Conservation (phyloP, 2,329 filamentous ascomycete genomes). For the Fusarium acutatum region DNA sequence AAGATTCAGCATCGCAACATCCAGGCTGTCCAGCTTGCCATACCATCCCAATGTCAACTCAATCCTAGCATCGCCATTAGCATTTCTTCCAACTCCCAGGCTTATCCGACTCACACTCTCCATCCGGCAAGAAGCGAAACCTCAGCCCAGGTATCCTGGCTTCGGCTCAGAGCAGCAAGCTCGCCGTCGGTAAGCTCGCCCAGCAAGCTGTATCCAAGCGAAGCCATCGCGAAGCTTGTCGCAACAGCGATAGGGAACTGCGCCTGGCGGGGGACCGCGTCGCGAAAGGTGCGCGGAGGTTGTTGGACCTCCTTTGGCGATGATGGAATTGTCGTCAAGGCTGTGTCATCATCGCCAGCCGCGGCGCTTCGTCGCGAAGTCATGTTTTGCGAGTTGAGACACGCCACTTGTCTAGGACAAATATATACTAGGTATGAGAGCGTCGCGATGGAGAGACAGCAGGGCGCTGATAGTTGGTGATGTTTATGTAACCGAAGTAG, state of each 20-base stretch:
- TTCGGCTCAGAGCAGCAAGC: slow-evolving; percentile 72
- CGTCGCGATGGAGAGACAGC: slow-evolving; percentile 9
- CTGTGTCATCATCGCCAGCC: slow-evolving; percentile 28
- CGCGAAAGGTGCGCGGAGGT: slow-evolving; percentile 24
- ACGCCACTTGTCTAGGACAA: slow-evolving; percentile 8
- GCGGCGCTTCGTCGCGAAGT: slow-evolving; percentile 37
- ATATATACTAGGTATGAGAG: background rate
- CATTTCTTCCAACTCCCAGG: background rate
- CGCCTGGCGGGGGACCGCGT: slow-evolving; percentile 51
- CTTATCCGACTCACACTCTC: slow-evolving; percentile 60
- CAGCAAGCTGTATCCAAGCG: slow-evolving; percentile 69
- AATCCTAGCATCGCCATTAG: slow-evolving; percentile 54
- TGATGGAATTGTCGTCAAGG: slow-evolving; percentile 20
- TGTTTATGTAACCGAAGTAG: background rate
- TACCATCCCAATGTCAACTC: slow-evolving; percentile 80
- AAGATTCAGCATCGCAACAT: slow-evolving; percentile 71
- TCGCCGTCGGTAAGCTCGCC: slow-evolving; percentile 70
- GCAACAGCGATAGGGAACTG: slow-evolving; percentile 63
- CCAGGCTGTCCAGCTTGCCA: slow-evolving; percentile 76
- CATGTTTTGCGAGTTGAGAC: slow-evolving; percentile 20
- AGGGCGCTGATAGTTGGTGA: background rate
- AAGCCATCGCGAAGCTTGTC: slow-evolving; percentile 69
- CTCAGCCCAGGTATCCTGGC: slow-evolving; percentile 68
- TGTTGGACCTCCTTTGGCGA: slow-evolving; percentile 8
- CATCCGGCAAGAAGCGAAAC: slow-evolving; percentile 63